Conservation (phyloP, 2,329 filamentous ascomycete species). For the Raffaelea ambrosiae region DNA sequence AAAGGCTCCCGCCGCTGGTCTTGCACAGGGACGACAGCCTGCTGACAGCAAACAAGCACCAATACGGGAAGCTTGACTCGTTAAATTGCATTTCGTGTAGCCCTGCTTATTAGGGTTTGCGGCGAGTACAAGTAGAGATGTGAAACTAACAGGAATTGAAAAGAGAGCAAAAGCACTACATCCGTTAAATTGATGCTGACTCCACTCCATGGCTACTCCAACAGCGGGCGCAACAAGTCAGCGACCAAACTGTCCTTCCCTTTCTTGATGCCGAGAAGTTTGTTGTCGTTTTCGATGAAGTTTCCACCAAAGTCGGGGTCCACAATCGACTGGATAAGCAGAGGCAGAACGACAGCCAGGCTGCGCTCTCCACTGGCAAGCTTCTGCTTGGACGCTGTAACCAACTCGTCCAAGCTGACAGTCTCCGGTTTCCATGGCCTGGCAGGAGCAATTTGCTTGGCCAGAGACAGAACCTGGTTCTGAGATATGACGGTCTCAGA, state of each 20-base stretch:
- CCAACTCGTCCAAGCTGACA: background rate
- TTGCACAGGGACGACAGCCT: no score
- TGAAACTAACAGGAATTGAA: no score
- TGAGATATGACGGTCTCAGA: constrained; percentile 24
- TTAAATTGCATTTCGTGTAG: no score
- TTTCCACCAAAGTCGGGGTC: constrained; percentile 18
- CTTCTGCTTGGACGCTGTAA: background rate
- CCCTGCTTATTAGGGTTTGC: no score
- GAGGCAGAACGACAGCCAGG: background rate
- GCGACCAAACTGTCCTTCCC: constrained; percentile 30
- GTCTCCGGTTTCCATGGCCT: background rate
- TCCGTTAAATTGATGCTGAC: no score
- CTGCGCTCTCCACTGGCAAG: background rate
- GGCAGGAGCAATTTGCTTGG: background rate
- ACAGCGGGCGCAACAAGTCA: constrained; percentile 14
- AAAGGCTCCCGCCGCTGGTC: no score
- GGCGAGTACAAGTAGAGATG: no score
- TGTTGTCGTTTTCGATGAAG: constrained; percentile 31
- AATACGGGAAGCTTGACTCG: no score
- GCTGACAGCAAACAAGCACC: no score
- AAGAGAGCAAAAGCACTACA: no score
- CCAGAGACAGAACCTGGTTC: constrained; percentile 26
- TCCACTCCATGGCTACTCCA: no score
- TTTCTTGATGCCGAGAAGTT: constrained; percentile 33
- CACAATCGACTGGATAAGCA: background rate